Percentiles rank a stretch among this genome's conserved stretches.
These are phyloP conservation scores for Pseudogymnoascus sp. DNA, from an alignment of 2,329 filamentous ascomycete genomes.

Conservation along the genomic window DNA sequence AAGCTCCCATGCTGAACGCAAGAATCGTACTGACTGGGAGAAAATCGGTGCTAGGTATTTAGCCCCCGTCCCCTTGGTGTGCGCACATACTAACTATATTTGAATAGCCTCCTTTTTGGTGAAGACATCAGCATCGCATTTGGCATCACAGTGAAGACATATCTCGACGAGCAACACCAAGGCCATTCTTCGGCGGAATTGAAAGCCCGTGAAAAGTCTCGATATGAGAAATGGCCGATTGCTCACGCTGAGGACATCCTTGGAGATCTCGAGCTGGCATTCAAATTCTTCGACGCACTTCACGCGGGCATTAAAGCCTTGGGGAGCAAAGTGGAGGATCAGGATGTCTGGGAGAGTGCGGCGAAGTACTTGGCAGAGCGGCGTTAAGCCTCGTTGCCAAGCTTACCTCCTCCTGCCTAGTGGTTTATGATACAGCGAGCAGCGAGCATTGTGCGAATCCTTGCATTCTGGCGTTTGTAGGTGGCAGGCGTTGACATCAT, in stretches of 20 bases:
- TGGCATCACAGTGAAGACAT: slow-evolving; percentile 71
- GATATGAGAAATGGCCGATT: slow-evolving; percentile 38
- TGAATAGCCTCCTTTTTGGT: slow-evolving; percentile 53
- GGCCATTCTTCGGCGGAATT: slow-evolving; percentile 44
- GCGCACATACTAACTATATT: background rate
- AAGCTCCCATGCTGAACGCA: slow-evolving; percentile 66
- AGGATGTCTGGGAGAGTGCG: slow-evolving; percentile 47
- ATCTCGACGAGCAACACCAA: slow-evolving; percentile 61
- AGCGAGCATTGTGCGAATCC: slow-evolving; percentile 4
- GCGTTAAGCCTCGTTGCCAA: slow-evolving; percentile 14
- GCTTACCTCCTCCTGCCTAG: background rate
- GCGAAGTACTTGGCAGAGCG: slow-evolving; percentile 38
- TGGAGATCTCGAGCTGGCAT: slow-evolving; percentile 51
- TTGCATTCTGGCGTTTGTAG: slow-evolving; percentile 7
- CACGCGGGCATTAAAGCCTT: slow-evolving; percentile 48
- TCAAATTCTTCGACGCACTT: slow-evolving; percentile 49
- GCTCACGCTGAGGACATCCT: slow-evolving; percentile 47
- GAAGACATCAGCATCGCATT: slow-evolving; percentile 65
- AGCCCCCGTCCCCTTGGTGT: slow-evolving; percentile 6
- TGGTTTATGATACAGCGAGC: slow-evolving; percentile 8
- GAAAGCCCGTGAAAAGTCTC: slow-evolving; percentile 36
- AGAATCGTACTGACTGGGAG: slow-evolving; percentile 45
- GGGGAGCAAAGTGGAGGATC: slow-evolving; percentile 37
- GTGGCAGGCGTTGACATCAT: slow-evolving; percentile 4
- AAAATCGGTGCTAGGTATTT: slow-evolving; percentile 62